Evolutionary conservation across 768 basidiomycete species (phyloP), one percentile per base, ranked within the genome.

Genomic region (Antrodiella citrinella): DNA sequence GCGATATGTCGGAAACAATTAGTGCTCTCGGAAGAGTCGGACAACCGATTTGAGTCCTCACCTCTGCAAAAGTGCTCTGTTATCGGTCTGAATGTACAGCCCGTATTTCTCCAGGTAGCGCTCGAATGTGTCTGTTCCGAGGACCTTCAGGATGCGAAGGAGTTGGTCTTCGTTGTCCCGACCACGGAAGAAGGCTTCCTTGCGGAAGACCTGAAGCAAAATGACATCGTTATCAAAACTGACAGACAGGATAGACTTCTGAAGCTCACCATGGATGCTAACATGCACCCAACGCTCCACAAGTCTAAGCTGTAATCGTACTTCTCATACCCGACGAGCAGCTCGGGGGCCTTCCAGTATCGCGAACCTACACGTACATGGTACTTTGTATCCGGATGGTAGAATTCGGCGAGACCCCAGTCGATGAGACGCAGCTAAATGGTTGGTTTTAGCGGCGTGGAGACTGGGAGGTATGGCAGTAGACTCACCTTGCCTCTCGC

Each of bases 281-380:
- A 92, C 88, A 95, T 97, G 64, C 94, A 97, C n/a, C 95, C 95
- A 60, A 91, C 83, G 71, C 91, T 93, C 95, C 95, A 98, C 85
- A 97, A 86, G 65, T 97, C 94, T 59, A 97, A 71, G 67, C 88
- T 91, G 66, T 96, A 96, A 68, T 98, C 95, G 58, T 98, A 98
- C 65, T 92, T 89, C 67, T 95, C 91, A 73, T 94, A 95, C 66
- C 94, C 93, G 51, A 96, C 92, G 49, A 97, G 74, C 53, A 97
- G 72, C 68, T 98, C 95, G 3, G 94, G 94, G 1, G 92, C 94
- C 66, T 98, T 98, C 77, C 93, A 98, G 72, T 97, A 96, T 60
- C 95, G 77, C 41, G 89, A 92, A 4, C 94, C 95, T 41, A 98
- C 95, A 23, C 95, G 84, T 59, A 96, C 92, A 60, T 96, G 96